Evolutionary conservation across 2,329 filamentous ascomycete genomes (phyloP), one percentile per base, ranked within the genome.

Genomic region (Chaetomiaceae sp.): DNA sequence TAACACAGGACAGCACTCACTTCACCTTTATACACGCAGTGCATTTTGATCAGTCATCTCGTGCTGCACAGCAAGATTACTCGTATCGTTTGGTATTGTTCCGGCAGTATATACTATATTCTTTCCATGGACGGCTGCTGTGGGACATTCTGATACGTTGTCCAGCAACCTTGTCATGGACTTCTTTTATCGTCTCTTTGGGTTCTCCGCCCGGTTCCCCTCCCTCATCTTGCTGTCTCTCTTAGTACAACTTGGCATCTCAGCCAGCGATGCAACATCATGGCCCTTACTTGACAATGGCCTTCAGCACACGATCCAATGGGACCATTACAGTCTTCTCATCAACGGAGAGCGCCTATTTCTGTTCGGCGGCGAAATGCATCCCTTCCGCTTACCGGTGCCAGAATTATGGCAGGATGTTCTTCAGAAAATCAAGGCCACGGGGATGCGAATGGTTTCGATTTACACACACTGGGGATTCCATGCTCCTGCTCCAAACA

Each of bases 401-500:
- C 49, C 49, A 2, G 41, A 45, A 20, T 27, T 51, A 1, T 51
- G 49, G 41, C 25, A 45, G 27, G 49, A 46, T 13, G 20, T 51
- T 1, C 25, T 51, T 1, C 41, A 51, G 16, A 51, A 46, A 34
- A 44, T 51, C 27, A 46, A 51, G 25, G 49, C 49, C 34, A 25
- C n/a, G 8, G 49, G 49, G 14, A 18, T 51, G 41, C 25, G 41
- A 4, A 40, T 40, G 33, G 42, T 46, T 5, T 51, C 49, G 18
- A 51, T 51, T 34, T 51, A 51, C 49, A 51, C 27, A 2, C 41
- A 51, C 41, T 51, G 49, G 49, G 49, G 48, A 3, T 45, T 51
- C 20, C 48, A 51, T n/a, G 48, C 49, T 2, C 49, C 41, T 1
- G n/a, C 41, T 7, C 32, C 41, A 16, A 34, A 33, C 20, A 46